Evolutionary conservation across 169 alveolate genomes (phyloP).

Genomic region (Plasmodium cynomolgi): DNA sequence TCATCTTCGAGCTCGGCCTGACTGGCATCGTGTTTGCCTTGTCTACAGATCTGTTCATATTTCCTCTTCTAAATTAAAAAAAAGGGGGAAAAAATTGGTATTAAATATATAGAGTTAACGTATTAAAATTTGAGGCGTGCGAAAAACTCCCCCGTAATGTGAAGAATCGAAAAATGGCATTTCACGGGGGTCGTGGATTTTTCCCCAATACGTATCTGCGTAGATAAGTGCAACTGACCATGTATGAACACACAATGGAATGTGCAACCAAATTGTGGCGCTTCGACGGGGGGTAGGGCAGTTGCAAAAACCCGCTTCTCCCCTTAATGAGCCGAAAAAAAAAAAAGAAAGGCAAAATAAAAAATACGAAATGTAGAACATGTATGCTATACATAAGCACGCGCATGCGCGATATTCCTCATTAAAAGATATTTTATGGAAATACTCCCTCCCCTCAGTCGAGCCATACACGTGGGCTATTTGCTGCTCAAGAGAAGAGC

Average conservation of each 20-base stretch:
- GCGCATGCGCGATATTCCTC: background rate
- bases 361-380: background rate
- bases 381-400: background rate
- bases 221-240: background rate
- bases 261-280: background rate
- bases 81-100: background rate
- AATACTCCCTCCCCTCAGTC: background rate
- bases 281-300: background rate
- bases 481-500: background rate
- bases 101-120: background rate
- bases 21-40: background rate
- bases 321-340: background rate
- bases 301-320: background rate
- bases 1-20: background rate
- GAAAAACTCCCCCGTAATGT: background rate
- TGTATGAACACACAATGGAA: background rate
- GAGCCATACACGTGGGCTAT: background rate
- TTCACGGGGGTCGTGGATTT: background rate
- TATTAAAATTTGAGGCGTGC: background rate
- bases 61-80: slow-evolving; percentile 39
- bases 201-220: background rate
- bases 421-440: background rate
- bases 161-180: background rate
- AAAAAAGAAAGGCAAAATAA: background rate
- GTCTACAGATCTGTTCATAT: background rate